Evolutionary conservation across 495 filamentous ascomycete species (phyloP).

Genomic region (Penicillium riverlandense): DNA sequence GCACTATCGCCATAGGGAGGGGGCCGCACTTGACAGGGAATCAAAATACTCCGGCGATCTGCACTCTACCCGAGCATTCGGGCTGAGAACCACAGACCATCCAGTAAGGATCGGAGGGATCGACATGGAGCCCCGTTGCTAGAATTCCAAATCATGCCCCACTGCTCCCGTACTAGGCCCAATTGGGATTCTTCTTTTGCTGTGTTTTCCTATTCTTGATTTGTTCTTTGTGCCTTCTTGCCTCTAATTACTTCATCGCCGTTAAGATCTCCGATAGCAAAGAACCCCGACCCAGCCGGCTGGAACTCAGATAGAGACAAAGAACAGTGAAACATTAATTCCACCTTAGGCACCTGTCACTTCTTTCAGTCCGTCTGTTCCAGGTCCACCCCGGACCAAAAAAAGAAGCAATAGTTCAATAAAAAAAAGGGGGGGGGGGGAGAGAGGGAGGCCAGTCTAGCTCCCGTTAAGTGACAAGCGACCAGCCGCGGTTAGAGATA

Average conservation of each 20-base stretch:
- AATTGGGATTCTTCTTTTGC: not conserved
- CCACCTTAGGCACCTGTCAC: not conserved
- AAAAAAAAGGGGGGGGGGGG: not conserved
- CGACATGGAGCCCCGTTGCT: slow-evolving; percentile 24
- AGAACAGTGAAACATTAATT: not conserved
- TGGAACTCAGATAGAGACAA: too few relatives aligned
- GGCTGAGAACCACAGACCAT: slow-evolving; percentile 15
- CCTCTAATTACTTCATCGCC: too few relatives aligned
- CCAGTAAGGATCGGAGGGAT: slow-evolving; percentile 24
- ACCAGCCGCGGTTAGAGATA: slow-evolving; percentile 15
- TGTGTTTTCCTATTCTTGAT: not conserved
- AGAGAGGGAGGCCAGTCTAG: slow-evolving; percentile 10
- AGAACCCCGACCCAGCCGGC: too few relatives aligned
- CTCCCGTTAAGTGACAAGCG: slow-evolving; percentile 16
- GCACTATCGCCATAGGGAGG: too few relatives aligned
- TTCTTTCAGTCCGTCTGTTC: not conserved
- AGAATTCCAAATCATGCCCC: slow-evolving; percentile 27
- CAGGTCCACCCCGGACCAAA: not conserved
- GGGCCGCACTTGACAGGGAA: too few relatives aligned
- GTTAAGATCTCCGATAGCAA: too few relatives aligned
- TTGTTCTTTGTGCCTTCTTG: not conserved
- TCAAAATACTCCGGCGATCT: slow-evolving; percentile 19
- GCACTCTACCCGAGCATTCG: slow-evolving; percentile 24
- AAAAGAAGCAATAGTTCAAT: not conserved
- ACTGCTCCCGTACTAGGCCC: not conserved